Conservation (phyloP, 495 filamentous ascomycete species). For the Massariosphaeria phaeospora region DNA sequence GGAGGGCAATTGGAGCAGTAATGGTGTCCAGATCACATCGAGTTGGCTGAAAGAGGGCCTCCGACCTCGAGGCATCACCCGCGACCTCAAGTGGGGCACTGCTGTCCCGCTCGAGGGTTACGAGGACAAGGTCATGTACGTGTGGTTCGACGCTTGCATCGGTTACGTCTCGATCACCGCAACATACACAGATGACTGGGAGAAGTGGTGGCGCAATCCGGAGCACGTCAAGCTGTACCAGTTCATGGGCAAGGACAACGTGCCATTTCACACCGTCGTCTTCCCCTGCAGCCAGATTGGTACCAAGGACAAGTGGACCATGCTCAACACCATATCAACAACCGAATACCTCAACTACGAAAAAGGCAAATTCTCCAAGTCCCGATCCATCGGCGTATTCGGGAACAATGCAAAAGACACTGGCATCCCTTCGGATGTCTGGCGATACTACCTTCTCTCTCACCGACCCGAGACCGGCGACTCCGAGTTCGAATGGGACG, state of each 20-base stretch:
- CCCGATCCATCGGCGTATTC: slow-evolving; percentile 82
- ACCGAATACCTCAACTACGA: slow-evolving; percentile 98
- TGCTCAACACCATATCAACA: slow-evolving; percentile 79
- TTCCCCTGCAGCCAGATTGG: slow-evolving; percentile 87
- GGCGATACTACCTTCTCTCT: slow-evolving; percentile 87
- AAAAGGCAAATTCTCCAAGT: slow-evolving; percentile 93
- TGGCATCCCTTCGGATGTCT: slow-evolving; percentile 79
- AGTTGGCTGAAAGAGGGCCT: slow-evolving; percentile 80
- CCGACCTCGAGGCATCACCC: slow-evolving; percentile 80
- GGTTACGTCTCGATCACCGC: slow-evolving; percentile 95
- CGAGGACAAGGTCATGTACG: slow-evolving; percentile 84
- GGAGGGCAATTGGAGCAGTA: slow-evolving; percentile 70
- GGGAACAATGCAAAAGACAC: slow-evolving; percentile 84
- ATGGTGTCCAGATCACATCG: slow-evolving; percentile 54
- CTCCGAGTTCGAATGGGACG: slow-evolving; percentile 81
- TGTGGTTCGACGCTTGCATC: slow-evolving; percentile 98
- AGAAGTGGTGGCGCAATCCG: slow-evolving; percentile 91
- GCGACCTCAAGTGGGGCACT: slow-evolving; percentile 87
- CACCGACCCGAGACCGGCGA: slow-evolving; percentile 86
- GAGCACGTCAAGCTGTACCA: slow-evolving; percentile 88
- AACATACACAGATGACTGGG: slow-evolving; percentile 87
- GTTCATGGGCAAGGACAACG: slow-evolving; percentile 98
- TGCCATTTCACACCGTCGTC: slow-evolving; percentile 86
- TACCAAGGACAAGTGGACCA: slow-evolving; percentile 81
- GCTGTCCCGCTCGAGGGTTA: slow-evolving; percentile 54